Evolutionary conservation across 1,139 yeast species (phyloP), one percentile per base, ranked within the genome.

Genomic region (Saccharomycopsis crataegensis): DNA sequence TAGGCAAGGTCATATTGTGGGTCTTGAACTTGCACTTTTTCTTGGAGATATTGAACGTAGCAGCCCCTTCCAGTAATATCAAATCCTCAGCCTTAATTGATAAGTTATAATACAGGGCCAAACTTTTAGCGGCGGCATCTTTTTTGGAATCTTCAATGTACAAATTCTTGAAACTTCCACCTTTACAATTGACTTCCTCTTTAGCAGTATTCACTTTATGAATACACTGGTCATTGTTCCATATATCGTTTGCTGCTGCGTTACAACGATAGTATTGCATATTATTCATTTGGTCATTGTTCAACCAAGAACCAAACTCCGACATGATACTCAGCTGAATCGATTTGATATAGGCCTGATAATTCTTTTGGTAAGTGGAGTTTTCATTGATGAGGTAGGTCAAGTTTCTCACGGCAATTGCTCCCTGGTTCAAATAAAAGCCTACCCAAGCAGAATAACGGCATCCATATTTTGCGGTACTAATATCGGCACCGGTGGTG

Each of bases 391-490:
- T 31, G 28, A 50, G 34, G 22, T 34, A 44, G 11, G 57, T 53
- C 6, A 56, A 34, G 47, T 56, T 56, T 5, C 33, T 33, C 12
- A 45, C 46, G 4, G 57, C 56, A 6, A 14, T 31, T 8, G 40
- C 37, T n/a, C 58, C 58, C 14, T 38, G 42, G 16, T 52, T 47
- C 12, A 56, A 48, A 32, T 36, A 43, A 36, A 53, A 56, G 11
- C 37, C n/a, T 1, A 48, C 57, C 34, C 37, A 32, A 8, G 54
- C 56, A 16, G 50, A 45, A 31, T 48, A 48, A 11, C 32, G 31
- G 42, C 58, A 56, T 28, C 57, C 58, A 38, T 54, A 53, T n/a
- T 37, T 31, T 6, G 52, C 50, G 2, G 33, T 38, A 6, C 14
- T 6, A 4, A 50, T 38, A 7, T 44, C 50, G 7, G 9, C 17